Evolutionary conservation across 2,329 filamentous ascomycete species (phyloP), one percentile per base, ranked within the genome.

Genomic region (Colletotrichum magnum): DNA sequence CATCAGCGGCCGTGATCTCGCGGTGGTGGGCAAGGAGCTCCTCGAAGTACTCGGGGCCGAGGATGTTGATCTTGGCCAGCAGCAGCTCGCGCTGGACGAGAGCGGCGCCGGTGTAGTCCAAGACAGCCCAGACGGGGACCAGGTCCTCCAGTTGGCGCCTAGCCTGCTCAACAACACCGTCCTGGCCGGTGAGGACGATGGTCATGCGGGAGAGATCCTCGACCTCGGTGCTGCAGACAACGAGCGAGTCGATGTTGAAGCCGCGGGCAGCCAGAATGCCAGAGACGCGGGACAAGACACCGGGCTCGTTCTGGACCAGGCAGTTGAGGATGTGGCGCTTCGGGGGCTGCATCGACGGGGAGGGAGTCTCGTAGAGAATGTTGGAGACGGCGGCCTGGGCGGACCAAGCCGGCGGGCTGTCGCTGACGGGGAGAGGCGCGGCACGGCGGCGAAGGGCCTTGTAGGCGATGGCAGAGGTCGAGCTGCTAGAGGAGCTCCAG

Each of bases 201-300:
- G 96, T 99, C 96, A 99, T 99, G 78, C 96, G 94, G 41, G 94
- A 97, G 61, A 99, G 87, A 77, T 99, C 96, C 76, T 95, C 93
- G 28, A 99, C 95, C 83, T 99, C 96, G 71, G 96, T 99, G 82
- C 93, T 96, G 86, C 96, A 99, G 71, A 99, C 96, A 64, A 99
- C 96, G 72, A 99, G 87, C 63, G 93, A 97, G 87, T 99, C 96
- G 77, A 99, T 99, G 86, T 99, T 99, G 90, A 99, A 99, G 73
- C 96, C 96, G 68, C 96, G 90, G 51, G 96, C 96, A 13, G 96
- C 96, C 41, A 99, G 87, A 78, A 99, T 98, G 64, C 96, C 96
- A 1, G 96, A 98, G 10, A 99, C 94, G 70, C 96, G 94, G 60
- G 95, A 98, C 68, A 99, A 87, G 66, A 99, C 96, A 84, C 96